Evolutionary conservation across 495 filamentous ascomycete species (phyloP).

Genomic region (Jackrogersella minutella): DNA sequence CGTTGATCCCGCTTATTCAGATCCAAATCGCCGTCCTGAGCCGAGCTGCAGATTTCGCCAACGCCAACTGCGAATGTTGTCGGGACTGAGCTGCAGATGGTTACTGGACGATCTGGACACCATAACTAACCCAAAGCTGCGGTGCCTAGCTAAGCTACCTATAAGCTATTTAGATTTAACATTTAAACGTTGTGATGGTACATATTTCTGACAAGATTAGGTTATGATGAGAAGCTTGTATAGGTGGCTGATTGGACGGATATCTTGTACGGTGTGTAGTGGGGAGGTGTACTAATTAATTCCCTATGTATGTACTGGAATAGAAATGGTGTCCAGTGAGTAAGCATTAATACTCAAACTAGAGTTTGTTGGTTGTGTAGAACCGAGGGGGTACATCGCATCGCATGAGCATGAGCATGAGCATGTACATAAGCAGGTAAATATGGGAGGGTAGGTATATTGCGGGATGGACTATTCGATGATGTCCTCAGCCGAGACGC

Average conservation of each 20-base stretch:
- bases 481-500: constrained; percentile 18
- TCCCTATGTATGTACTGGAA: too few relatives aligned
- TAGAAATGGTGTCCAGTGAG: not conserved
- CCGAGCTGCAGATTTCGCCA: not conserved
- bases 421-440: too few relatives aligned
- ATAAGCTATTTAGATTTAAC: not conserved
- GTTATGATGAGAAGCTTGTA: constrained; percentile 30
- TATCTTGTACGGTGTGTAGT: not conserved
- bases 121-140: constrained; percentile 7
- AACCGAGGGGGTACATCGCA: constrained; percentile 21
- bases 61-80: not conserved
- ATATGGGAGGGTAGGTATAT: not conserved
- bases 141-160: not conserved
- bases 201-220: constrained; percentile 28
- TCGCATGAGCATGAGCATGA: constrained; percentile 20
- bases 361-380: constrained; percentile 12
- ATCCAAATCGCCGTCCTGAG: not conserved
- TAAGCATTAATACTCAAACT: not conserved
- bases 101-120: constrained; percentile 10
- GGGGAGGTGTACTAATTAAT: not conserved
- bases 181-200: constrained; percentile 15
- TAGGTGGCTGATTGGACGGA: constrained; percentile 13
- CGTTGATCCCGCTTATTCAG: not conserved
- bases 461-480: constrained; percentile 5
- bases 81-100: not conserved